Conservation (phyloP, 1,284 basidiomycete species). For the Leccinum insolens region DNA sequence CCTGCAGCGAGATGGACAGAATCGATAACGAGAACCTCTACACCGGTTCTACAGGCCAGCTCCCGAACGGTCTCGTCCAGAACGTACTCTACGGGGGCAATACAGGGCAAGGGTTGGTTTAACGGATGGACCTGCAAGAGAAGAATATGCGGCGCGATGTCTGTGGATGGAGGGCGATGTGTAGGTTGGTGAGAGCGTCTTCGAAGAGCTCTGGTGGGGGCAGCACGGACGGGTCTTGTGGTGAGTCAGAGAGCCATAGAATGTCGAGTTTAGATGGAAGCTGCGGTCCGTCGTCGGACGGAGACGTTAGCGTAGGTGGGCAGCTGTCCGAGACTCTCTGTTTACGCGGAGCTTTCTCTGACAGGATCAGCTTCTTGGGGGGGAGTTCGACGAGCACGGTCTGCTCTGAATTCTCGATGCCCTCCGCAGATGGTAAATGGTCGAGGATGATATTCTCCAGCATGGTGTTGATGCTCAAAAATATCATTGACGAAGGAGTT, state of each 20-base stretch:
- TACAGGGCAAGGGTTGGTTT: constrained; percentile 83
- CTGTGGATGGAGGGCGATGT: constrained; percentile 77
- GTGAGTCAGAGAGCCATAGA: constrained; percentile 57
- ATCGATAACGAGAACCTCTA: constrained; percentile 83
- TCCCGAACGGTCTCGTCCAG: constrained; percentile 78
- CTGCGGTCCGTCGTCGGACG: constrained; percentile 28
- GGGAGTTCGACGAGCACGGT: no score
- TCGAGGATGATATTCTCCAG: no score
- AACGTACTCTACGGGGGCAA: constrained; percentile 81
- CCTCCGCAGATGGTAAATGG: no score
- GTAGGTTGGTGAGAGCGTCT: constrained; percentile 71
- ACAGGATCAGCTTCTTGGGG: no score
- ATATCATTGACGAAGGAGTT: no score
- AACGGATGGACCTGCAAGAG: constrained; percentile 50
- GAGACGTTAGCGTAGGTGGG: no score
- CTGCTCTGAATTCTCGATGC: no score
- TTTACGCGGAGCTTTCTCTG: no score
- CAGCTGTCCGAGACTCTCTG: no score
- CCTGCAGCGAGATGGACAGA: constrained; percentile 80
- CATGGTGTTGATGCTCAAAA: no score
- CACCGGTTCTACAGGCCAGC: constrained; percentile 67
- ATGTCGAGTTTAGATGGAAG: constrained; percentile 61
- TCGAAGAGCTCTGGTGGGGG: constrained; percentile 65
- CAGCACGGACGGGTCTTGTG: constrained; percentile 31
- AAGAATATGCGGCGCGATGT: constrained; percentile 68